A percentile compares a stretch with the other conserved stretches of the same genome.
Evolutionary conservation across 805 yeast species (phyloP).

Genomic region (Candida manassasensis): DNA sequence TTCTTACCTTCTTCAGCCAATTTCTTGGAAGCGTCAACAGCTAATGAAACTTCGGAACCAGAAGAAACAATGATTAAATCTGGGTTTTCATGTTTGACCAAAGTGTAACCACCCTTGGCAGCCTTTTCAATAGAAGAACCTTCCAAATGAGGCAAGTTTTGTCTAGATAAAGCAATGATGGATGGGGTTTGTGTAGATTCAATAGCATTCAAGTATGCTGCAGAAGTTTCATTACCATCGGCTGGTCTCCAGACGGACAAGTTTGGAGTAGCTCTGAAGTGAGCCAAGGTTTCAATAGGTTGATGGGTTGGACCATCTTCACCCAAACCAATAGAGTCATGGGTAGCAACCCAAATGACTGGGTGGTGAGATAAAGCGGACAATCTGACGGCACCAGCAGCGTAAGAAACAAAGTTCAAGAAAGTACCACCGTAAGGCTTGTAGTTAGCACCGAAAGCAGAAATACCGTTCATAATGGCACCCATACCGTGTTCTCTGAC

Average conservation of each 20-base stretch:
- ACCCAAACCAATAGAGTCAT: slow-evolving; percentile 87
- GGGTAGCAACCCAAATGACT: slow-evolving; percentile 83
- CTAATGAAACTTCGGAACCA: slow-evolving; percentile 88
- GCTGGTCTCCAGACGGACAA: slow-evolving; percentile 88
- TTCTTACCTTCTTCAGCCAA: slow-evolving; percentile 58
- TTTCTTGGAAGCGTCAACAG: slow-evolving; percentile 76
- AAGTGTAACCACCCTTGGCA: slow-evolving; percentile 87
- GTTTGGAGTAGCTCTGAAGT: slow-evolving; percentile 82
- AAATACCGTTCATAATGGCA: slow-evolving; percentile 95
- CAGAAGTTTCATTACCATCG: slow-evolving; percentile 85
- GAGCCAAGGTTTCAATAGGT: slow-evolving; percentile 86
- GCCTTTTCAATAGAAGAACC: slow-evolving; percentile 93
- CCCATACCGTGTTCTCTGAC: slow-evolving; percentile 99
- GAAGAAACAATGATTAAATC: slow-evolving; percentile 79
- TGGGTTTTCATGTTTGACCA: slow-evolving; percentile 50
- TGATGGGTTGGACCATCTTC: slow-evolving; percentile 95
- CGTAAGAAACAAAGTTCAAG: slow-evolving; percentile 85
- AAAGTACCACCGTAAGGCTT: slow-evolving; percentile 96
- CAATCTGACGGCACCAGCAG: slow-evolving; percentile 83
- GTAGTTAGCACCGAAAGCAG: slow-evolving; percentile 83
- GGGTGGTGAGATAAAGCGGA: slow-evolving; percentile 82
- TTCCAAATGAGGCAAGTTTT: slow-evolving; percentile 86
- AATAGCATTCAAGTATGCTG: slow-evolving; percentile 69
- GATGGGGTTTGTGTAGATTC: slow-evolving; percentile 63
- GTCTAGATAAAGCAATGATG: slow-evolving; percentile 76